A percentile compares a stretch with the other conserved stretches of the same genome.
phyloP scores from a whole-genome alignment of 2,329 filamentous ascomycete genomes.

The Didymellaceae sp. region DNA sequence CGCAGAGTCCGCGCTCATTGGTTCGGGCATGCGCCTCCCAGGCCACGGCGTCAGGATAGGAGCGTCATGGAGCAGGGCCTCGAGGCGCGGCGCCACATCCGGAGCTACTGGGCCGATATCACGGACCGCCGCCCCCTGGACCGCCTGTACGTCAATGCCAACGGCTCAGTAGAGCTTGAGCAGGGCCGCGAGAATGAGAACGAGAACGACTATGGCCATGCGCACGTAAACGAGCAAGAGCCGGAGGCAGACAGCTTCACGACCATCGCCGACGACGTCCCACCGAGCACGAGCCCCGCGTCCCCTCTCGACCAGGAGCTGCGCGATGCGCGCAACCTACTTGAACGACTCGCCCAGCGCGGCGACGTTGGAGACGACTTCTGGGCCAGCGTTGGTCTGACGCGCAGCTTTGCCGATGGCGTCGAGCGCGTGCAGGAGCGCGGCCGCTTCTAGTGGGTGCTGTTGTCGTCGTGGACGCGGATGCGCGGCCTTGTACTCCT shows the following conservation, averaged over 20 bases:
- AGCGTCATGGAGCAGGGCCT: constrained; percentile 34
- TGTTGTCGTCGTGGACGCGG: no score
- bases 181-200: no score
- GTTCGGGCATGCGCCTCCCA: constrained; percentile 38
- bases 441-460: constrained; percentile 35
- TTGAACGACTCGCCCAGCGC: constrained; percentile 71
- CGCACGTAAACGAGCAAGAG: not conserved
- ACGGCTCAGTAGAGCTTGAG: no score
- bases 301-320: constrained; percentile 52
- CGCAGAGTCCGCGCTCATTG: constrained; percentile 28
- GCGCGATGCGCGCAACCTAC: constrained; percentile 73
- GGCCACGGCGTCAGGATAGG: constrained; percentile 38
- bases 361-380: constrained; percentile 83
- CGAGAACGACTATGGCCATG: no score
- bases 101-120: constrained; percentile 41
- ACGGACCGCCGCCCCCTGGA: no score
- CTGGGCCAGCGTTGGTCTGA: constrained; percentile 65
- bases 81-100: constrained; percentile 39
- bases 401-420: constrained; percentile 43
- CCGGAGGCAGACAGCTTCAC: constrained; percentile 12
- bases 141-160: no score
- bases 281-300: constrained; percentile 13
- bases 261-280: constrained; percentile 28
- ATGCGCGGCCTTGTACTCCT: constrained; percentile 1
- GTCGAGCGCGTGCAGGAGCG: constrained; percentile 44